Evolutionary conservation across 345 rosid species (phyloP), one percentile per base, ranked within the genome.

Genomic region (Crucihimalaya himalaica): DNA sequence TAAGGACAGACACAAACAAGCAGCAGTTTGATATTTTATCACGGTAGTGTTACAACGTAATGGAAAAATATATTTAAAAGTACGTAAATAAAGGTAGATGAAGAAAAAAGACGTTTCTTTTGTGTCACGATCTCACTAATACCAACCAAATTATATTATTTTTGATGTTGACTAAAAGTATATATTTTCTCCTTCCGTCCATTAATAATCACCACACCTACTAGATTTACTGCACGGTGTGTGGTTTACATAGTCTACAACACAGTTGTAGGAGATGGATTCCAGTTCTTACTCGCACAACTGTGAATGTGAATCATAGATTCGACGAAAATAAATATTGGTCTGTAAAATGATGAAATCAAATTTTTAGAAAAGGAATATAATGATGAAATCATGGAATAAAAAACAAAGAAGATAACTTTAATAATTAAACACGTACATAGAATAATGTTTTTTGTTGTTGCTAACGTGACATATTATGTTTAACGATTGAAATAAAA

Each of bases 91-190:
- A 46, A 23, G 39, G 61, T 66, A 54, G 72, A 57, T 31, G 45
- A 56, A 46, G 15, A 66, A 18, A 74, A 58, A 66, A 20, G 63
- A 60, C 34, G 18, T 52, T 68, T 25, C 68, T 75, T 75, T 68
- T 35, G 70, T 68, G 79, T 75, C 79, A 68, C 70, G 21, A 52
- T 53, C 74, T 59, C 69, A 75, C 68, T 21, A 51, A 2, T 8
- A 53, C 62, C 63, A 68, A 51, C 48, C 62, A 60, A 67, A 42
- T 53, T 53, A 54, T 6, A 58, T 29, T 48, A 58, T 59, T 58
- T 37, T 21, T 28, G 60, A 47, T 56, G 72, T 31, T 47, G 72
- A 35, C 59, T 40, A 14, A 19, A 2, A 50, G 4, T 3, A 8
- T 9, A 5, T 43, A 43, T 12, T 73, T 73, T 56, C 29, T 68